Conservation (phyloP, 192 early-diverging fungal species). For the Phlyctochytrium bullatum region DNA sequence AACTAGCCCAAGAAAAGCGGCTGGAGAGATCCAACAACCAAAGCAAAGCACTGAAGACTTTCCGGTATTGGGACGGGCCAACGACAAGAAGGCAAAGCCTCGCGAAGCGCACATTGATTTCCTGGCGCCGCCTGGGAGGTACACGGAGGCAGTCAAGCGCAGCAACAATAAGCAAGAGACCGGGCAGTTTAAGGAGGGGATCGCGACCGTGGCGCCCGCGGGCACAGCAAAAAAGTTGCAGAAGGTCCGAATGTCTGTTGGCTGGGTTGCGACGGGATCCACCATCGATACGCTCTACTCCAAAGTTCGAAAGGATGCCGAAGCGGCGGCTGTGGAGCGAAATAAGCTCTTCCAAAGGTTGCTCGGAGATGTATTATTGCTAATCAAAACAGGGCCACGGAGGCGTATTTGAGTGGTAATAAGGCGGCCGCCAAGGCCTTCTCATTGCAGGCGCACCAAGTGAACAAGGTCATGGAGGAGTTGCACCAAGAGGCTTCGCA, state of each 20-base stretch:
- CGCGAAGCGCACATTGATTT: conserved; percentile 38
- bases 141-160: conserved; percentile 28
- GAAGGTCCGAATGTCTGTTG: conserved; percentile 5
- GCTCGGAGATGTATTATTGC: neutral
- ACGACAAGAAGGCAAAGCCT: too few relatives aligned
- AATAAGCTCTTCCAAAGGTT: conserved; percentile 49
- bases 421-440: conserved; percentile 49
- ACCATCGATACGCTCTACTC: conserved; percentile 37
- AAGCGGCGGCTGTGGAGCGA: conserved; percentile 38
- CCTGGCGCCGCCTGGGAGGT: conserved; percentile 36
- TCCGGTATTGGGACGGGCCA: too few relatives aligned
- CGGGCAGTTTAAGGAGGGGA: neutral
- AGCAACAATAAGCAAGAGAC: neutral
- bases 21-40: too few relatives aligned
- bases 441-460: conserved; percentile 33
- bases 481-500: conserved; percentile 35
- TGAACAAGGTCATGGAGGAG: conserved; percentile 38
- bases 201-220: conserved; percentile 5
- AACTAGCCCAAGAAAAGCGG: too few relatives aligned
- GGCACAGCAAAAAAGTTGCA: conserved; percentile 10
- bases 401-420: conserved; percentile 45
- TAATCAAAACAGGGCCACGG: conserved; percentile 40
- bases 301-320: conserved; percentile 41
- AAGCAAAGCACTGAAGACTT: too few relatives aligned
- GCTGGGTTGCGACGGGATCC: conserved; percentile 46